Evolutionary conservation across 805 yeast genomes (phyloP).

Genomic region (Yarrowia osloensis): DNA sequence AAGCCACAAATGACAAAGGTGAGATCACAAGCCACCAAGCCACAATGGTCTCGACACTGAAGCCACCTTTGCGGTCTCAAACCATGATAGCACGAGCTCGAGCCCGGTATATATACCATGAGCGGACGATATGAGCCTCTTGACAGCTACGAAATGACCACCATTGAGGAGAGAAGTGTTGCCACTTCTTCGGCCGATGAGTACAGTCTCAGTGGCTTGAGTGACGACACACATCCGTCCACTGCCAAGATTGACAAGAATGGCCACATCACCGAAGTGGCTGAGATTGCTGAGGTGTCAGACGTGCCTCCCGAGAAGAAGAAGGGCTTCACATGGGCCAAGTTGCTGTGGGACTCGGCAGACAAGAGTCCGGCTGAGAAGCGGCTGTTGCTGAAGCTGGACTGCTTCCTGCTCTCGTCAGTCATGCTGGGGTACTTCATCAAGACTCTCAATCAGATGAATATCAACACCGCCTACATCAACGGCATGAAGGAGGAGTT

Average conservation of each 20-base stretch:
- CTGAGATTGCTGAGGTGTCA: neutral
- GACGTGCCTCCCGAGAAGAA: neutral
- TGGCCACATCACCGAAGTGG: neutral
- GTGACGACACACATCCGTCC: neutral
- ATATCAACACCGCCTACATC: slow-evolving; percentile 51
- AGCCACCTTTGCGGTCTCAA: neutral
- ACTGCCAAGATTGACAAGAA: neutral
- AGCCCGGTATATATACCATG: neutral
- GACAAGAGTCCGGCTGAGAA: slow-evolving; percentile 47
- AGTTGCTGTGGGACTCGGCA: slow-evolving; percentile 38
- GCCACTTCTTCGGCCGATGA: neutral
- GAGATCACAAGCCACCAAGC: slow-evolving; percentile 10
- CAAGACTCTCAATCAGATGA: slow-evolving; percentile 44
- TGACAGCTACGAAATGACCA: neutral
- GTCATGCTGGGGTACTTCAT: slow-evolving; percentile 52
- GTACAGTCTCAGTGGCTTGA: neutral
- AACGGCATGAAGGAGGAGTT: slow-evolving; percentile 53
- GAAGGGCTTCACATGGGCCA: slow-evolving; percentile 8
- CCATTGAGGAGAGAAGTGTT: neutral
- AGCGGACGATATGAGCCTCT: neutral
- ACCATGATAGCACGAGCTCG: neutral
- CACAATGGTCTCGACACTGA: neutral
- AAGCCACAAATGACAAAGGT: slow-evolving; percentile 2
- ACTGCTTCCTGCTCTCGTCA: slow-evolving; percentile 47
- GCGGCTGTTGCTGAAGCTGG: slow-evolving; percentile 44